Percentiles rank a stretch among this genome's conserved stretches.
Conservation (phyloP, 2,329 filamentous ascomycete genomes). For the Penicillium sp. region DNA sequence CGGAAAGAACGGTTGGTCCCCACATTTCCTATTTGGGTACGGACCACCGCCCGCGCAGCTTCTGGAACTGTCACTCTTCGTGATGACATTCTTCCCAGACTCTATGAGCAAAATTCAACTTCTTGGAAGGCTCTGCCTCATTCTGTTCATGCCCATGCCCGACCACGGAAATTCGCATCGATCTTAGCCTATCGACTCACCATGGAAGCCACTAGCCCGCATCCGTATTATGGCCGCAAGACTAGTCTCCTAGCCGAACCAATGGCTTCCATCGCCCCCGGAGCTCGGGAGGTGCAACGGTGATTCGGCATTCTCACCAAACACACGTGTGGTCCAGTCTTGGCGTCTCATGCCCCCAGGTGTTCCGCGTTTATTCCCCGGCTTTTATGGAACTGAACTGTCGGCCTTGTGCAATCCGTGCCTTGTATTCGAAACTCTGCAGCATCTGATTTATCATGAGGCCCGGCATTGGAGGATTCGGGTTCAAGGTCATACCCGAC, state of each 20-base stretch:
- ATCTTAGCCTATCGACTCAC: neutral
- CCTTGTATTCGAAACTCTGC: no score
- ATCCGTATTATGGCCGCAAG: neutral
- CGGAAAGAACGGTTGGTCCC: neutral
- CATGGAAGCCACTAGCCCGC: conserved; percentile 6
- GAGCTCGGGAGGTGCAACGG: conserved; percentile 5
- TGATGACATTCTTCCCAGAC: neutral
- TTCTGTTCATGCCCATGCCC: neutral
- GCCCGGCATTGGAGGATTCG: no score
- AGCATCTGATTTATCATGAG: no score
- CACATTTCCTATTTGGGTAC: conserved; percentile 2
- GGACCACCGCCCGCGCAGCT: conserved; percentile 3
- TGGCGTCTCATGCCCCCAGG: conserved; percentile 2
- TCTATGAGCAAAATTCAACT: neutral
- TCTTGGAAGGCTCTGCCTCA: neutral
- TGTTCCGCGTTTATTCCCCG: no score
- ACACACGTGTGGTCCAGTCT: neutral
- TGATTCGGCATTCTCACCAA: conserved; percentile 1
- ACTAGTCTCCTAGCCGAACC: conserved; percentile 13
- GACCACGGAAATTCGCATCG: neutral
- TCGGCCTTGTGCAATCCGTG: no score
- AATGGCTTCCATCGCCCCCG: conserved; percentile 8
- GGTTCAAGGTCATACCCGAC: no score
- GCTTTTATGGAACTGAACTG: no score
- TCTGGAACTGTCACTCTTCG: neutral